Base-by-base conservation (phyloP, 2,329 filamentous ascomycete genomes). In the Penicillium sp. region DNA sequence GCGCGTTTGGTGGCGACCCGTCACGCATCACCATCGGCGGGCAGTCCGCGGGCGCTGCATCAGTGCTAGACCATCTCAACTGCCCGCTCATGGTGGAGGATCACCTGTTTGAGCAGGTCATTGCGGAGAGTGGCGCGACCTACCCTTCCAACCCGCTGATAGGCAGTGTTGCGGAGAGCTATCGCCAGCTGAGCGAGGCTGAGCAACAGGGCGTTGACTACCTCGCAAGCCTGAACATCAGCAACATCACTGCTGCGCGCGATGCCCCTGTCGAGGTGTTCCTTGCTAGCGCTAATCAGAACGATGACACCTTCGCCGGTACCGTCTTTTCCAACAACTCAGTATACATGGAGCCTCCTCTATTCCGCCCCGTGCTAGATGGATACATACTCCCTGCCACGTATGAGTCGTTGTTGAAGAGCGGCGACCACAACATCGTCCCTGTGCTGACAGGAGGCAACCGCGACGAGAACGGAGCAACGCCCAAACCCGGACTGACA, bases 1-100 rank as follows among this genome's bases (percentile, higher is more conserved):
- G 35, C 2, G 56, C 60, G 16, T 70, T 69, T 60, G 66, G 66
- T 14, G 68, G 67, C 8, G 66, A 69, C 26, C 61, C 61, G 7
- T 55, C 59, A 23, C 62, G 64, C 8, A 62, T 68, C 5, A 60
- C 62, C 16, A 56, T 64, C 1, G 64, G 64, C 28, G 67, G 67
- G 1, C 63, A 69, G 47, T 67, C 65, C 6, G 61, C 65, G 7
- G 65, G 65, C 18, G 64, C 23, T 9, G 45, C 45, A 7, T 24
- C 45, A 12, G 45, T 47, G 26, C 18, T 26, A 8, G 23, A 47
- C 45, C 23, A 24, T 14, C 23, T 47, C 23, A 47, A 47, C 45
- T 26, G 45, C 23, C 14, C 20, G 12, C 45, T 47, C n/a, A n/a
- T n/a, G n/a, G n/a, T n/a, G 21, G 45, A 20, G 20, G 26, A 47